These are phyloP conservation scores for Flagelloscypha sp. DNA, from an alignment of 768 basidiomycete genomes.

Conservation along the genomic window DNA sequence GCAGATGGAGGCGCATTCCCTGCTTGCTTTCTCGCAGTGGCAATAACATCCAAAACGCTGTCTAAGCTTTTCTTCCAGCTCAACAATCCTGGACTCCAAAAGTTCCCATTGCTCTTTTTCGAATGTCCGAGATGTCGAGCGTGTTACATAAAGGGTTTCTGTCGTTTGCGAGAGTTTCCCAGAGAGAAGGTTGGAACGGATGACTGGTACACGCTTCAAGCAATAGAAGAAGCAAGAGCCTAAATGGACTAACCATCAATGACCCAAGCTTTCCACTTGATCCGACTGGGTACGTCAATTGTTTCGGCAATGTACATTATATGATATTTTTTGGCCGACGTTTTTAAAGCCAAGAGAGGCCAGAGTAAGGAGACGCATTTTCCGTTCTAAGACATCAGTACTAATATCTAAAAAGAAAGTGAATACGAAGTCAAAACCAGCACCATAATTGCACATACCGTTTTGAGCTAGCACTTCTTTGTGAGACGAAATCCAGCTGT, in stretches of 20 bases:
- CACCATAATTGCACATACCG: too few relatives aligned
- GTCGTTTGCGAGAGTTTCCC: conserved; percentile 81
- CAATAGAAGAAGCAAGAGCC: conserved; percentile 1
- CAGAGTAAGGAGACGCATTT: conserved; percentile 71
- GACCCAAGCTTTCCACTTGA: conserved; percentile 83
- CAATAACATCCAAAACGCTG: conserved; percentile 63
- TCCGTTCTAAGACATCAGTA: conserved; percentile 53
- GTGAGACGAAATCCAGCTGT: conserved; percentile 49
- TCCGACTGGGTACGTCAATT: conserved; percentile 45
- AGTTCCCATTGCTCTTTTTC: conserved; percentile 73
- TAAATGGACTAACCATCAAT: conserved; percentile 58
- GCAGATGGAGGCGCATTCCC: too few relatives aligned
- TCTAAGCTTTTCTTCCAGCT: conserved; percentile 71
- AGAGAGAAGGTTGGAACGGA: conserved; percentile 68
- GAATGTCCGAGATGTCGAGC: conserved; percentile 69
- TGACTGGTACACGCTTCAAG: conserved; percentile 39
- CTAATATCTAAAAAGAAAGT: conserved; percentile 41
- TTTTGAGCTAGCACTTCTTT: conserved; percentile 42
- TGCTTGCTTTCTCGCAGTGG: conserved; percentile 41
- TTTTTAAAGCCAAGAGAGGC: conserved; percentile 72
- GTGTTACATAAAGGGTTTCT: conserved; percentile 63
- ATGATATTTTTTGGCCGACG: conserved; percentile 65
- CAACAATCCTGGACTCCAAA: conserved; percentile 63
- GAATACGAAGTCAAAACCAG: conserved; percentile 21
- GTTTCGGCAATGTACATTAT: conserved; percentile 59